These are phyloP conservation scores for Mycena pura DNA, from an alignment of 768 basidiomycete species.

Conservation along the genomic window DNA sequence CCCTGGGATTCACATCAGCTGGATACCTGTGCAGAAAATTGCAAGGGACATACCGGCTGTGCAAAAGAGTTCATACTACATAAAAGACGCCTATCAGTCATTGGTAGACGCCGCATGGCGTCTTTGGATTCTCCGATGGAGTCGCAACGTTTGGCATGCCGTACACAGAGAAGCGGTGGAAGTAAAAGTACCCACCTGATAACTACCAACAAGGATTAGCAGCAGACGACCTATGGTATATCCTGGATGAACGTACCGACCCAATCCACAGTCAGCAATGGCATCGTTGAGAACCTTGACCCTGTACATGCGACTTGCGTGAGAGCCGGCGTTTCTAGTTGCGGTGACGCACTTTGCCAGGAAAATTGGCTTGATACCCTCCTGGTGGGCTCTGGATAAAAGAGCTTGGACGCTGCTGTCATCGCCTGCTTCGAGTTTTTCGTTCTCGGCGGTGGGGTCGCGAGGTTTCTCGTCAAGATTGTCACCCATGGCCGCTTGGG, in stretches of 20 bases:
- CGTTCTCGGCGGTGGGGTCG: not conserved
- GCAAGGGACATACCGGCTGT: constrained; percentile 16
- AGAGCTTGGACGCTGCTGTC: constrained; percentile 20
- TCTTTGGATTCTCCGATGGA: too few relatives aligned
- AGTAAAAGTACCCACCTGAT: constrained; percentile 20
- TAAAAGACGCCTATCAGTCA: too few relatives aligned
- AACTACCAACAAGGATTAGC: too few relatives aligned
- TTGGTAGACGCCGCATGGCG: too few relatives aligned
- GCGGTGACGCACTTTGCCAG: constrained; percentile 21
- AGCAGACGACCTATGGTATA: too few relatives aligned
- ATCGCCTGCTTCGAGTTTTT: constrained; percentile 11
- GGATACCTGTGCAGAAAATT: too few relatives aligned
- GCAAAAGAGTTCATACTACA: constrained; percentile 24
- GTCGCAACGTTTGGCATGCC: too few relatives aligned
- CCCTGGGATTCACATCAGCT: too few relatives aligned
- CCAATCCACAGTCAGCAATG: constrained; percentile 24
- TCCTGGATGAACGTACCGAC: constrained; percentile 23
- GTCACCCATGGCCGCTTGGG: constrained; percentile 7
- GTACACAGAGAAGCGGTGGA: too few relatives aligned
- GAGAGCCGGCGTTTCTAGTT: not conserved
- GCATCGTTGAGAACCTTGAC: constrained; percentile 23
- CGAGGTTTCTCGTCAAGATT: constrained; percentile 14
- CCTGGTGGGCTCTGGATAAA: constrained; percentile 10
- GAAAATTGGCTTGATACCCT: constrained; percentile 26
- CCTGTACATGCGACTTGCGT: not conserved